A percentile compares a stretch with the other conserved stretches of the same genome.
These are phyloP conservation scores for Vitis riparia DNA, from an alignment of 164 flowering plant genomes.

Conservation along the genomic window DNA sequence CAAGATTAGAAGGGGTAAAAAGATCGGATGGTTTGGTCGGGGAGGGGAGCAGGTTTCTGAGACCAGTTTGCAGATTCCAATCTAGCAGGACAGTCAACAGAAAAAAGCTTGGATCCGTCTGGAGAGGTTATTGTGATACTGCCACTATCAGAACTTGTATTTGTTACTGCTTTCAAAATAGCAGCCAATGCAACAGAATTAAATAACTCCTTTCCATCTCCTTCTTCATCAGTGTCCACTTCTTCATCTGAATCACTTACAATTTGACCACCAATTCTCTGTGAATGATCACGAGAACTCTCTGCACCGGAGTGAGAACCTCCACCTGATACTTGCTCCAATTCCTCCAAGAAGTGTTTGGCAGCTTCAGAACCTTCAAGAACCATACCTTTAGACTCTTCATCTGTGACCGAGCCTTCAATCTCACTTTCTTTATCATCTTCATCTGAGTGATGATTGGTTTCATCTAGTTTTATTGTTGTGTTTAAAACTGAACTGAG, in stretches of 20 bases:
- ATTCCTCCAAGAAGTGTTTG: constrained; percentile 62
- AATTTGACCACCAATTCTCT: constrained; percentile 75
- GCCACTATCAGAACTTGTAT: constrained; percentile 54
- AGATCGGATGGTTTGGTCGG: constrained; percentile 48
- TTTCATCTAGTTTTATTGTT: constrained; percentile 13
- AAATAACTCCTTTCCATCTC: constrained; percentile 70
- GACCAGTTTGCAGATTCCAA: constrained; percentile 70
- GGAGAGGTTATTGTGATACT: constrained; percentile 58
- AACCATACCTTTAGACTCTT: constrained; percentile 45
- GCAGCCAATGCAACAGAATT: constrained; percentile 93
- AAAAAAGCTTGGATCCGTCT: constrained; percentile 82
- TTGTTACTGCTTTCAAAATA: constrained; percentile 81
- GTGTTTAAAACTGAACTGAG: constrained; percentile 4
- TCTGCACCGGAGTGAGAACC: constrained; percentile 48
- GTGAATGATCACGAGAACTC: constrained; percentile 42
- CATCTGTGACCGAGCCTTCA: constrained; percentile 58
- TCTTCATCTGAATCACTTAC: constrained; percentile 90
- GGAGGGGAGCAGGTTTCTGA: constrained; percentile 47
- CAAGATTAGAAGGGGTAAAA: constrained; percentile 36
- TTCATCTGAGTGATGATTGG: constrained; percentile 18
- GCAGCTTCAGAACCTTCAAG: constrained; percentile 69
- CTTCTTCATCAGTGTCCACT: constrained; percentile 81
- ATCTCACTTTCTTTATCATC: constrained; percentile 28
- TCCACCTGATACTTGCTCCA: constrained; percentile 52
- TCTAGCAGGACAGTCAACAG: constrained; percentile 92